phyloP scores from a whole-genome alignment of 169 alveolate genomes.

The Plasmodium billcollinsi region DNA sequence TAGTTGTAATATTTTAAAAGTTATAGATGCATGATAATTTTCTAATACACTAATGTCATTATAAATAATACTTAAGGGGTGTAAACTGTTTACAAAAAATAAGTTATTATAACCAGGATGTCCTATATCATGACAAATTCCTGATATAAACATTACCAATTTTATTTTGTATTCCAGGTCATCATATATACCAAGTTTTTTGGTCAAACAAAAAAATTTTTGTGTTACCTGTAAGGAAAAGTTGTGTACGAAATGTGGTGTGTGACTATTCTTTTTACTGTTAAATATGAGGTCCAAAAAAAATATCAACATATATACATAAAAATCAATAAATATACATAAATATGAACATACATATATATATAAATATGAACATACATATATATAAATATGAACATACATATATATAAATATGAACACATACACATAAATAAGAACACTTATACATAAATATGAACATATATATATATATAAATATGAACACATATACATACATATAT shows the following conservation, averaged over 20 bases:
- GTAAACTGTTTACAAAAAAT: constrained; percentile 88
- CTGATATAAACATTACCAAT: constrained; percentile 88
- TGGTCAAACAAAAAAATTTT: constrained; percentile 80
- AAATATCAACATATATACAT: neutral
- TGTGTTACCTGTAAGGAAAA: constrained; percentile 80
- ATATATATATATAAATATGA: neutral
- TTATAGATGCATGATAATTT: constrained; percentile 93
- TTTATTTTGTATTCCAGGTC: constrained; percentile 82
- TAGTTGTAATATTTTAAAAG: constrained; percentile 85
- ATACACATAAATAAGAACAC: too few relatives aligned
- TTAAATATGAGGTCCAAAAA: neutral
- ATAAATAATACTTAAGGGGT: constrained; percentile 90
- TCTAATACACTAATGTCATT: constrained; percentile 94
- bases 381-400: too few relatives aligned
- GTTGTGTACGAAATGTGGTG: too few relatives aligned
- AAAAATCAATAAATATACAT: too few relatives aligned
- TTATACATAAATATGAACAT: neutral
- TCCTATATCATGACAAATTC: constrained; percentile 94
- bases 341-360: neutral
- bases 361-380: neutral
- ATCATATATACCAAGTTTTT: constrained; percentile 79
- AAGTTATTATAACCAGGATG: constrained; percentile 93
- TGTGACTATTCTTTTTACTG: neutral
- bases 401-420: neutral
- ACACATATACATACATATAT: neutral